phyloP scores from a whole-genome alignment of 495 filamentous ascomycete species.

The Aspergillus funiculosus region DNA sequence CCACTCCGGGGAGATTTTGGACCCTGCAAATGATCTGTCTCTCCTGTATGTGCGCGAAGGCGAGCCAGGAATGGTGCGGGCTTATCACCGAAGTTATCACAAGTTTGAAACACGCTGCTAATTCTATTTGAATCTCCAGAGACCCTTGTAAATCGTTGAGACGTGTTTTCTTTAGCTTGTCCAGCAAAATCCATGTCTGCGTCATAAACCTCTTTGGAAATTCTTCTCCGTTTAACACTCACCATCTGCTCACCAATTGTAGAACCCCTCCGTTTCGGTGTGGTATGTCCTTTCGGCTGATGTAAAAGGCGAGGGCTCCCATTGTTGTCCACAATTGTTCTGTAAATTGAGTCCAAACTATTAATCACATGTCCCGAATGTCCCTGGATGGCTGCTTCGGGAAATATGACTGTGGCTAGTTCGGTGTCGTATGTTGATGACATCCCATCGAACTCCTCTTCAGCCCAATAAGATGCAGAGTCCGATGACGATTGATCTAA shows the following conservation, averaged over 20 bases:
- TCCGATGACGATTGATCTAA: too few species aligned
- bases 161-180: background rate
- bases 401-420: background rate
- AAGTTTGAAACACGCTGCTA: background rate
- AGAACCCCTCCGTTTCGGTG: background rate
- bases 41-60: background rate
- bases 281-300: background rate
- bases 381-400: background rate
- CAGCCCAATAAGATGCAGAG: too few species aligned
- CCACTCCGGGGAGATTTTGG: background rate
- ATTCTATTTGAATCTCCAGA: background rate
- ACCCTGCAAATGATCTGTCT: background rate
- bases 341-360: background rate
- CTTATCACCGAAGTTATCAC: background rate
- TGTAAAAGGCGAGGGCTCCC: constrained; percentile 14
- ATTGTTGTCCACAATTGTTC: constrained; percentile 13
- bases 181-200: background rate
- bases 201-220: background rate
- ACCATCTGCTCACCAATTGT: background rate
- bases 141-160: background rate
- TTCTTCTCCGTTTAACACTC: background rate
- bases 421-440: too few species aligned
- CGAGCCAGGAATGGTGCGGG: background rate
- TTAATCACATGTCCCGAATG: background rate
- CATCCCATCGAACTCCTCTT: too few species aligned